Evolutionary conservation across 805 yeast species (phyloP).

Genomic region (Candida multigemmis): DNA sequence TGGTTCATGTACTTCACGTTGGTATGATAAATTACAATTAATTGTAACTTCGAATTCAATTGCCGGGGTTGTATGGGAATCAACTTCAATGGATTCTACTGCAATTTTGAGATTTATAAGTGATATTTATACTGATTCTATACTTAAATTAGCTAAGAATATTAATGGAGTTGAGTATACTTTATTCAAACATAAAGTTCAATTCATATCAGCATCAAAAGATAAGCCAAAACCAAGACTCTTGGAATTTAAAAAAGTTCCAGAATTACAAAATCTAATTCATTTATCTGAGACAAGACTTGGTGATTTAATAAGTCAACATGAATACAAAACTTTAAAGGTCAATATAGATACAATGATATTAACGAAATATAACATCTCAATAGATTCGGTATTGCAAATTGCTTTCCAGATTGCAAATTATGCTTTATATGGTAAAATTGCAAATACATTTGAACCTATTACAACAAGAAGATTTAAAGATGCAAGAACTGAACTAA

Average conservation of each 20-base stretch:
- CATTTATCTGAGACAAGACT: slow-evolving; percentile 51
- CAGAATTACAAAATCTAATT: slow-evolving; percentile 38
- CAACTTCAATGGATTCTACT: slow-evolving; percentile 49
- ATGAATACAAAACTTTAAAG: slow-evolving; percentile 38
- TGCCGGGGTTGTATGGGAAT: slow-evolving; percentile 54
- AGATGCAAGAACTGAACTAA: slow-evolving; percentile 62
- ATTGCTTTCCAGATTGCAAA: slow-evolving; percentile 43
- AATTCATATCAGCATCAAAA: slow-evolving; percentile 28
- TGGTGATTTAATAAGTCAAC: slow-evolving; percentile 50
- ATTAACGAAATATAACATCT: slow-evolving; percentile 28
- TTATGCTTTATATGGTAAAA: slow-evolving; percentile 46
- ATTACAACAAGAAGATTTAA: slow-evolving; percentile 60
- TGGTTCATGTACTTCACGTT: slow-evolving; percentile 51
- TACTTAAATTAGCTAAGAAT: slow-evolving; percentile 46
- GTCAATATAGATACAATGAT: slow-evolving; percentile 28
- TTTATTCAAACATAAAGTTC: slow-evolving; percentile 32
- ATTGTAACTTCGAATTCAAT: slow-evolving; percentile 46
- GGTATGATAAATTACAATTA: slow-evolving; percentile 52
- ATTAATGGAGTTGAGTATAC: slow-evolving; percentile 51
- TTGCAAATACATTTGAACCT: slow-evolving; percentile 44
- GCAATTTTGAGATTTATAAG: slow-evolving; percentile 47
- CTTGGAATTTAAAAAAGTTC: slow-evolving; percentile 29
- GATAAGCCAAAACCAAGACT: slow-evolving; percentile 26
- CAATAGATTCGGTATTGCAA: slow-evolving; percentile 45
- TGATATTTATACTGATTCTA: slow-evolving; percentile 51